A percentile compares a stretch with the other conserved stretches of the same genome.
phyloP scores from a whole-genome alignment of 2,329 filamentous ascomycete genomes.

The Colletotrichum plurivorum region DNA sequence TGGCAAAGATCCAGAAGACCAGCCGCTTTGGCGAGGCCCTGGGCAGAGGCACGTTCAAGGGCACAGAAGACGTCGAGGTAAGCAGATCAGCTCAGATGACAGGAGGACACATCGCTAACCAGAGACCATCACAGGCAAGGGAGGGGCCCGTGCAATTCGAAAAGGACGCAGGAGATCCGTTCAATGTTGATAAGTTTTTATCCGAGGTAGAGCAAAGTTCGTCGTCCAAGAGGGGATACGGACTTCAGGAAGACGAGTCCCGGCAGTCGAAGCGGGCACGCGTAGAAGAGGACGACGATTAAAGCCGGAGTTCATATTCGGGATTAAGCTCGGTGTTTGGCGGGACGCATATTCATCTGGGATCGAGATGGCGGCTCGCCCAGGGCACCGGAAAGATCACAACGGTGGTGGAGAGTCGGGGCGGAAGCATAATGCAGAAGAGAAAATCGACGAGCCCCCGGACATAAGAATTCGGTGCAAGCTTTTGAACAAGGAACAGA shows the following conservation, averaged over 20 bases:
- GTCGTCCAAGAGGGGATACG: constrained; percentile 80
- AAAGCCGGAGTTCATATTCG: constrained; percentile 26
- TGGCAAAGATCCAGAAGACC: constrained; percentile 89
- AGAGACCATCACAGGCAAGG: constrained; percentile 67
- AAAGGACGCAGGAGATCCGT: constrained; percentile 86
- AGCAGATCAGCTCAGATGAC: constrained; percentile 49
- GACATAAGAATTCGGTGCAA: constrained; percentile 21
- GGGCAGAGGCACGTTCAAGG: constrained; percentile 92
- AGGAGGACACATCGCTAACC: constrained; percentile 1
- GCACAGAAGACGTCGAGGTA: constrained; percentile 85
- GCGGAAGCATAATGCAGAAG: constrained; percentile 27
- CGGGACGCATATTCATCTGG: background rate
- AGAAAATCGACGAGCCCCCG: constrained; percentile 7
- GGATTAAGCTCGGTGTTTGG: background rate
- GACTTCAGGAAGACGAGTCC: constrained; percentile 76
- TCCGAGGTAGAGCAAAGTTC: constrained; percentile 78
- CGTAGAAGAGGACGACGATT: constrained; percentile 79
- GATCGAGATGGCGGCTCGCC: constrained; percentile 22
- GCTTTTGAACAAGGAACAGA: constrained; percentile 14
- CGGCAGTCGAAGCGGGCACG: constrained; percentile 79
- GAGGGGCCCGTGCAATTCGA: constrained; percentile 98
- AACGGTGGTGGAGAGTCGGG: background rate
- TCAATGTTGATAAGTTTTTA: constrained; percentile 95
- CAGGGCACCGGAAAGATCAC: constrained; percentile 11
- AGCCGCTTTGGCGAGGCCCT: constrained; percentile 89